A percentile compares a stretch with the other conserved stretches of the same genome.
phyloP scores from a whole-genome alignment of 768 basidiomycete species.

The Hericium coralloides region DNA sequence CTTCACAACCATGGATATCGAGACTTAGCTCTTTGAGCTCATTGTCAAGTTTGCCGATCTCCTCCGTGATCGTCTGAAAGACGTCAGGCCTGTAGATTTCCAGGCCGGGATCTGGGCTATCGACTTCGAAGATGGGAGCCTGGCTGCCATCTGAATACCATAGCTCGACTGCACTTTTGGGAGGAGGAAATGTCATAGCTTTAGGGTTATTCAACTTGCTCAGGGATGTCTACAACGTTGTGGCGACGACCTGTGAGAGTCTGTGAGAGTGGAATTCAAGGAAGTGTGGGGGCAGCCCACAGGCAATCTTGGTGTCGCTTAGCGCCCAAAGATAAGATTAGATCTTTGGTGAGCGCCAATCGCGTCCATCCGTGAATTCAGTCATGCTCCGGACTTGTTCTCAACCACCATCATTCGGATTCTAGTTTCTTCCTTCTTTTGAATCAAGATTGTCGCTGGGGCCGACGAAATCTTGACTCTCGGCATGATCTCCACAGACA shows the following conservation, averaged over 20 bases:
- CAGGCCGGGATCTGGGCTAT: constrained; percentile 3
- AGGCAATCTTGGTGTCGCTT: too few species aligned
- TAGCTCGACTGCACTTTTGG: constrained; percentile 3
- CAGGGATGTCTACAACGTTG: not conserved
- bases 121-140: constrained; percentile 8
- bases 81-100: constrained; percentile 10
- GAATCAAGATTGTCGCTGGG: not conserved
- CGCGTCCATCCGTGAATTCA: too few species aligned
- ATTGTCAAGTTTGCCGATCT: constrained; percentile 41
- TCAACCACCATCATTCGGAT: too few species aligned
- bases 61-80: constrained; percentile 27
- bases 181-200: not conserved
- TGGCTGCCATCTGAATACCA: constrained; percentile 7
- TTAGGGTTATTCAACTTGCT: not conserved
- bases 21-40: constrained; percentile 55
- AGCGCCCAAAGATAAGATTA: not conserved
- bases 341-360: not conserved
- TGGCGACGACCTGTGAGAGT: not conserved
- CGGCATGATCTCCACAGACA: constrained; percentile 17
- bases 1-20: constrained; percentile 55
- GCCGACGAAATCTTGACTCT: not conserved
- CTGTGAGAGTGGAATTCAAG: not conserved
- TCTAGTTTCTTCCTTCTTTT: too few species aligned
- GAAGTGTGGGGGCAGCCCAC: not conserved
- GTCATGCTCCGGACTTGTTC: too few species aligned